phyloP scores from a whole-genome alignment of 2,329 filamentous ascomycete species.

The Alternaria brassicae region DNA sequence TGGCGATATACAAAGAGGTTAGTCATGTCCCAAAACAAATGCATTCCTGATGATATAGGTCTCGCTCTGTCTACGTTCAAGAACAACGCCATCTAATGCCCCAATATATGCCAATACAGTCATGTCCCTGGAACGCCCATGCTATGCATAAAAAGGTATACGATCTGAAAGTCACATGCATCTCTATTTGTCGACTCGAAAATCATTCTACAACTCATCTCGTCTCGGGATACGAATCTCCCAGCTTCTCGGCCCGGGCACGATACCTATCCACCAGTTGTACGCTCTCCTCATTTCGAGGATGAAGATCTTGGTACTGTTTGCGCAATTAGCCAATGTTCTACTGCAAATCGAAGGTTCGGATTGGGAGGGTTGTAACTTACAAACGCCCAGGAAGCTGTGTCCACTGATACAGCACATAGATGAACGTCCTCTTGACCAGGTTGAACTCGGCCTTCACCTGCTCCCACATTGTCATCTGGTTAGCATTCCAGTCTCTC shows the following conservation, averaged over 20 bases:
- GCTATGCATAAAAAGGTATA: slow-evolving; percentile 22
- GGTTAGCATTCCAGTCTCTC: slow-evolving; percentile 50
- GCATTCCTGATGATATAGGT: background rate
- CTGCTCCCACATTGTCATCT: slow-evolving; percentile 62
- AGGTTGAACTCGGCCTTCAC: slow-evolving; percentile 69
- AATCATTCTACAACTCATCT: slow-evolving; percentile 35
- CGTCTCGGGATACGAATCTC: slow-evolving; percentile 51
- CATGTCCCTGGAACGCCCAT: slow-evolving; percentile 3
- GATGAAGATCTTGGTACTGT: slow-evolving; percentile 60
- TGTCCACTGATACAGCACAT: slow-evolving; percentile 75
- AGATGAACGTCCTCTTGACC: slow-evolving; percentile 68
- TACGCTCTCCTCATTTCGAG: slow-evolving; percentile 64
- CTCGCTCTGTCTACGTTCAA: background rate
- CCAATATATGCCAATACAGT: background rate
- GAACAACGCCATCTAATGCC: slow-evolving; percentile 1
- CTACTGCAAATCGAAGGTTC: background rate
- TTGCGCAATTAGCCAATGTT: slow-evolving; percentile 12
- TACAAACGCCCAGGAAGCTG: slow-evolving; percentile 72
- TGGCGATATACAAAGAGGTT: background rate
- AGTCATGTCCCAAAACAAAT: background rate
- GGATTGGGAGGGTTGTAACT: slow-evolving; percentile 48
- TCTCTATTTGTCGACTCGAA: background rate
- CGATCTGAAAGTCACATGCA: background rate
- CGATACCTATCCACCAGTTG: slow-evolving; percentile 69
- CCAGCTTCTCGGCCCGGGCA: slow-evolving; percentile 65